Evolutionary conservation across 179 eudicot genomes (phyloP), one percentile per base, ranked within the genome.

Genomic region (Carnegiea gigantea): DNA sequence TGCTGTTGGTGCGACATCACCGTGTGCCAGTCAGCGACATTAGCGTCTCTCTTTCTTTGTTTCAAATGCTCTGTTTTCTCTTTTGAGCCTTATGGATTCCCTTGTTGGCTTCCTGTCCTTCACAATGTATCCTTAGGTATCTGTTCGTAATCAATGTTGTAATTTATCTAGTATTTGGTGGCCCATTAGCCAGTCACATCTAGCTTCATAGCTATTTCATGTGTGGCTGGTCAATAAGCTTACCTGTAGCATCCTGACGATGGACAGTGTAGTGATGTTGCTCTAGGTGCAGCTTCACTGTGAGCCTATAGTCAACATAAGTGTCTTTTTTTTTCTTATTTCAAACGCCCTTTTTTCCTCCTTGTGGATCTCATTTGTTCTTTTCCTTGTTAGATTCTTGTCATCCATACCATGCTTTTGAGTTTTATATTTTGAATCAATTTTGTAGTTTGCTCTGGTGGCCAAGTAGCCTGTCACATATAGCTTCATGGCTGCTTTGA

Each of bases 111-210:
- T 15, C 21, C 0, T 68, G 43, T 30, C 40, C 21, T 26, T 26
- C 6, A 13, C 28, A 24, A 0, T 5, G 23, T 59, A 21, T 38
- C 59, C 49, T 30, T 43, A 62, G 38, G 48, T 65, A 62, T 28
- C 17, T 76, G 54, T 24, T 49, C 60, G 3, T 36, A 49, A n/a
- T 43, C 33, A 12, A 12, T 68, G 13, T 2, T 30, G 36, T 68
- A 13, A 11, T 30, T 28, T 30, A 13, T 30, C 36, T 28, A 26
- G 73, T 43, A 5, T 77, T 20, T 67, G 85, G 83, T 84, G 84
- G 76, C 83, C 23, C 83, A 88, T 88, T 87, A 87, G 86, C 88
- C 86, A 73, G 80, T 87, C 90, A 83, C 79, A 77, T 70, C 26
- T 80, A 82, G 71, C 80, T 72, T 9, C 14, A 49, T 79, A 54